These are phyloP conservation scores for Eutrema japonicum DNA, from an alignment of 345 rosid species.

Conservation along the genomic window DNA sequence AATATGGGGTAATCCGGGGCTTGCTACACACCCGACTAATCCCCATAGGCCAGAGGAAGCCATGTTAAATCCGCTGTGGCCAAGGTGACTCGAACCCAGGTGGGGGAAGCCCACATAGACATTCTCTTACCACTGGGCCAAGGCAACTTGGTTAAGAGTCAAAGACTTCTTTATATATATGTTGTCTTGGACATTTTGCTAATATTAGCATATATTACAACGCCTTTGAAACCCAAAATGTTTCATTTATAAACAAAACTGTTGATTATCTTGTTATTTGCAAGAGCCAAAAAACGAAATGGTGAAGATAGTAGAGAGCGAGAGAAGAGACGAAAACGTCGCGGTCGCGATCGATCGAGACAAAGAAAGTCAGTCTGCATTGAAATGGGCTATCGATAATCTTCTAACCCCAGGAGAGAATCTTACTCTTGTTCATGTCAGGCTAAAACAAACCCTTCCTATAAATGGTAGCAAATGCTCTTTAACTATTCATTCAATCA, in stretches of 20 bases:
- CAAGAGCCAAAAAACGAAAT: slow-evolving; percentile 4
- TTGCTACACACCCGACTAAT: too few relatives aligned
- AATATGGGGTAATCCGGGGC: too few relatives aligned
- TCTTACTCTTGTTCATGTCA: slow-evolving; percentile 71
- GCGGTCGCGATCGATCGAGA: slow-evolving; percentile 79
- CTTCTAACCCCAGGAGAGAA: slow-evolving; percentile 61
- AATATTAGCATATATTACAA: slow-evolving; percentile 28
- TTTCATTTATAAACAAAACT: slow-evolving; percentile 25
- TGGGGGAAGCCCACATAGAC: too few relatives aligned
- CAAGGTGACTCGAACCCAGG: too few relatives aligned
- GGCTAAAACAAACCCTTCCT: slow-evolving; percentile 42
- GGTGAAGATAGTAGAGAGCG: slow-evolving; percentile 17
- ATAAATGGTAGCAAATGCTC: slow-evolving; percentile 20
- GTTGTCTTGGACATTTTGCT: slow-evolving; percentile 4
- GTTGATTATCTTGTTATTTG: background rate
- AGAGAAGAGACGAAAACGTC: slow-evolving; percentile 42
- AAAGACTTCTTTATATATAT: slow-evolving; percentile 8
- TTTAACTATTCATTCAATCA: background rate
- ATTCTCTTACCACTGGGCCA: too few relatives aligned
- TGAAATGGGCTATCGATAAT: slow-evolving; percentile 81
- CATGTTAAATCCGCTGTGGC: too few relatives aligned
- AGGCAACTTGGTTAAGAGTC: too few relatives aligned
- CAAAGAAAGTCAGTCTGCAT: slow-evolving; percentile 76
- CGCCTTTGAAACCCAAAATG: slow-evolving; percentile 13
- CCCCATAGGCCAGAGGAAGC: too few relatives aligned